A percentile compares a stretch with the other conserved stretches of the same genome.
Evolutionary conservation across 225 moss, liverwort and hornwort species (phyloP).

Genomic region (Climacium dendroides): DNA sequence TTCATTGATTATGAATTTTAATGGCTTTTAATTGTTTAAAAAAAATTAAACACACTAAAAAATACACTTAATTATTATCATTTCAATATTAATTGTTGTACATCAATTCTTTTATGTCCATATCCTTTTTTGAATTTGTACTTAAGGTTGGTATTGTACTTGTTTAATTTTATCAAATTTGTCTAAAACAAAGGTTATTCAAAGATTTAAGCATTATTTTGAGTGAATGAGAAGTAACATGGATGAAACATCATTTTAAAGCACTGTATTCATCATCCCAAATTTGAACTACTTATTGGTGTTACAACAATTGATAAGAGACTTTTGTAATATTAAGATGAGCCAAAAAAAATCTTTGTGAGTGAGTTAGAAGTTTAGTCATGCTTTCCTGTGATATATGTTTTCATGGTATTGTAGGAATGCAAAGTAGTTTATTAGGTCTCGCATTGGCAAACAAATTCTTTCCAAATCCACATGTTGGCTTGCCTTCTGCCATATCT

Average conservation of each 20-base stretch:
- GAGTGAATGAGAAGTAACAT: background rate
- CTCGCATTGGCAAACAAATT: conserved; percentile 70
- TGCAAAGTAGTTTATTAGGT: conserved; percentile 77
- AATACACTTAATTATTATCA: accelerated
- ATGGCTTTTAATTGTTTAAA: no score
- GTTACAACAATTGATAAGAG: background rate
- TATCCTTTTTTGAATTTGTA: background rate
- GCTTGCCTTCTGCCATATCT: conserved; percentile 55
- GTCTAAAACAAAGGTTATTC: background rate
- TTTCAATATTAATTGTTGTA: background rate
- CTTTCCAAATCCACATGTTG: conserved; percentile 53
- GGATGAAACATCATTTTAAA: background rate
- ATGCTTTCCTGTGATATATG: background rate
- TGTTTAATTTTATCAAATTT: background rate
- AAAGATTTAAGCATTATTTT: background rate
- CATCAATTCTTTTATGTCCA: background rate
- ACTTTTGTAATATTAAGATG: background rate
- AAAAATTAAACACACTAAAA: background rate
- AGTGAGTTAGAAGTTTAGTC: background rate
- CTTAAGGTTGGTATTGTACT: background rate
- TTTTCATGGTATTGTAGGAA: conserved; percentile 5
- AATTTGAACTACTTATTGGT: background rate
- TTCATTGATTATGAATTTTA: no score
- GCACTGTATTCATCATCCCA: background rate
- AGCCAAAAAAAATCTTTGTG: background rate